A percentile compares a stretch with the other conserved stretches of the same genome.
Evolutionary conservation across 192 early-diverging fungal species (phyloP).

Genomic region (Phycomyces blakesleeanus): DNA sequence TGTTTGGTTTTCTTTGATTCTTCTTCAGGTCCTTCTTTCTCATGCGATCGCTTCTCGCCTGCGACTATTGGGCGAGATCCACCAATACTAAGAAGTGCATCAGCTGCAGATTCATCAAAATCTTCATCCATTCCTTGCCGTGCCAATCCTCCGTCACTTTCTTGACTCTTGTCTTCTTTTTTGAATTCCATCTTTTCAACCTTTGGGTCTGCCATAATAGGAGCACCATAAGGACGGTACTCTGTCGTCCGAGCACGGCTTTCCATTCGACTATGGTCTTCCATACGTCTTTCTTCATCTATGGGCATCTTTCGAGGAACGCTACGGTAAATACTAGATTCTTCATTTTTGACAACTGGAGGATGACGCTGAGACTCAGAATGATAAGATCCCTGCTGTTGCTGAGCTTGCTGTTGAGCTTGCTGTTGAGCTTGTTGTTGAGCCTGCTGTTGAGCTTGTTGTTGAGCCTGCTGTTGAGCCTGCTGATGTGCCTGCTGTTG

Average conservation of each 20-base stretch:
- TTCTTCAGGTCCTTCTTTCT: not conserved
- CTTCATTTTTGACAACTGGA: slow-evolving; percentile 19
- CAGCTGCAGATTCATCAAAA: slow-evolving; percentile 30
- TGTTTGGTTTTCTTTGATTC: slow-evolving; percentile 11
- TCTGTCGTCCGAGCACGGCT: too few species aligned
- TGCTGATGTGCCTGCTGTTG: slow-evolving; percentile 1
- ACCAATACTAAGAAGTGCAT: slow-evolving; percentile 27
- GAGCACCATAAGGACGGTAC: too few species aligned
- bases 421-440: not conserved
- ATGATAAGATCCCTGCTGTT: not conserved
- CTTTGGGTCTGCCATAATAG: not conserved
- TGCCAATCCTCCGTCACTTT: too few species aligned
- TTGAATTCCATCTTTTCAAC: not conserved
- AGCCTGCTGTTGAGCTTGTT: not conserved
- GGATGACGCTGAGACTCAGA: not conserved
- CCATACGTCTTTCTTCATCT: not conserved
- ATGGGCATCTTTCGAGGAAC: too few species aligned
- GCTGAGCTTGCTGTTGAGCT: not conserved
- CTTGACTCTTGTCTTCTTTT: not conserved
- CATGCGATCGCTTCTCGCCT: slow-evolving; percentile 19
- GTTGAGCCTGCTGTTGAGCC: not conserved
- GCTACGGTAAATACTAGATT: not conserved
- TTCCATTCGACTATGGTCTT: not conserved
- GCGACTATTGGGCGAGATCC: slow-evolving; percentile 3
- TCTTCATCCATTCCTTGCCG: slow-evolving; percentile 19